phyloP scores from a whole-genome alignment of 176 grass and related monocot species.

The Avena sativa region DNA sequence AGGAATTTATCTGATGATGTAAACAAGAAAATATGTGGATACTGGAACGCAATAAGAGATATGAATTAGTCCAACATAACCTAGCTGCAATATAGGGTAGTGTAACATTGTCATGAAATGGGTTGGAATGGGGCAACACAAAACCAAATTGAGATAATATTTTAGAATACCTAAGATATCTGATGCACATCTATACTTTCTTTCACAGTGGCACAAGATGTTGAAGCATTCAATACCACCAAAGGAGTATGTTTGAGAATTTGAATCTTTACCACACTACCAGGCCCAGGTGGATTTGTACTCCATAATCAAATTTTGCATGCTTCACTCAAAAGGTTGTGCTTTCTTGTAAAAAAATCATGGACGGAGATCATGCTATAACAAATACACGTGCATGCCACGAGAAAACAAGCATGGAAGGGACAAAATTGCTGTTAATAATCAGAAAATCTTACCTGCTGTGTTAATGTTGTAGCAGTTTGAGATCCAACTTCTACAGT shows the following conservation, averaged over 20 bases:
- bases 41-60: conserved; percentile 10
- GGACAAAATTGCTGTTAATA: background rate
- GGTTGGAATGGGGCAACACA: background rate
- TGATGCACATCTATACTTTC: conserved; percentile 29
- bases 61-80: background rate
- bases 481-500: conserved; percentile 87
- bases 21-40: conserved; percentile 7
- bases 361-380: background rate
- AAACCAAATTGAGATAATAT: conserved; percentile 22
- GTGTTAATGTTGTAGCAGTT: conserved; percentile 79
- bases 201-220: conserved; percentile 1
- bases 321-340: background rate
- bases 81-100: background rate
- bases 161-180: conserved; percentile 9
- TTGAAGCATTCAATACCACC: conserved; percentile 13
- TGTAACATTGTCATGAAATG: background rate
- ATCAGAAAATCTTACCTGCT: conserved; percentile 70
- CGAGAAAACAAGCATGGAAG: conserved; percentile 8
- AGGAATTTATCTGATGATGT: background rate
- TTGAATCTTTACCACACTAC: background rate
- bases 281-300: background rate
- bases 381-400: conserved; percentile 14
- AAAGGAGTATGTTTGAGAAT: background rate
- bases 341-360: conserved; percentile 14
- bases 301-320: background rate